Evolutionary conservation across 495 filamentous ascomycete genomes (phyloP), one percentile per base, ranked within the genome.

Genomic region (Tuber magnatum): DNA sequence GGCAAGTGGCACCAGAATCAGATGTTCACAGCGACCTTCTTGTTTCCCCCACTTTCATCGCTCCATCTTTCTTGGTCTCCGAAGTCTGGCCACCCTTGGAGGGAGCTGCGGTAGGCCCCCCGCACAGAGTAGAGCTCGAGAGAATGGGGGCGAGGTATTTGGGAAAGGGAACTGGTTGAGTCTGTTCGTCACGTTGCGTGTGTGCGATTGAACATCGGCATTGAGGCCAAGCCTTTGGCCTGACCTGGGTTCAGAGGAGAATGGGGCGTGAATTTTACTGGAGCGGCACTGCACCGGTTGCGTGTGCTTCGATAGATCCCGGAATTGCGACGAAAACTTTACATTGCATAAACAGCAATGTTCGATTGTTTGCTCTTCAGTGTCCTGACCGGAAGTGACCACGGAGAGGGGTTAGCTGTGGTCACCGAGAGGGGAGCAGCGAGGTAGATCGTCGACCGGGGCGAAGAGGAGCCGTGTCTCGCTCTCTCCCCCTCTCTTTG

Each of bases 401-500:
- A 68, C 18, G 32, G 32, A 69, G 51, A 71, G 40, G 24, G 44
- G 72, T 35, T 32, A 74, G 48, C 69, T 48, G 40, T 61, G 71
- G 44, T 51, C 16, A 46, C 44, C 68, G 73, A 75, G 69, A 65
- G 70, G 41, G 72, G 39, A 68, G 39, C 39, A 28, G 56, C 69
- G 56, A 28, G 51, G 35, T 73, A 40, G 76, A 76, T 70, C 68
- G 14, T 48, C 76, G 74, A 68, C 76, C 68, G 68, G 76, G 68
- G 74, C 40, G 70, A 75, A 73, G 73, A 68, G 69, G 69, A 43
- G 73, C 70, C 73, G 71, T 73, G 71, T 77, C 48, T 69, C 69
- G 42, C 44, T 18, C 51, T 35, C 40, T 70, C 44, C 14, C 70
- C 40, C 51, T 32, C 43, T 28, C 51, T 32, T 61, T 61, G 48